Evolutionary conservation across 345 rosid species (phyloP).

Genomic region (Arabidopsis suecica): DNA sequence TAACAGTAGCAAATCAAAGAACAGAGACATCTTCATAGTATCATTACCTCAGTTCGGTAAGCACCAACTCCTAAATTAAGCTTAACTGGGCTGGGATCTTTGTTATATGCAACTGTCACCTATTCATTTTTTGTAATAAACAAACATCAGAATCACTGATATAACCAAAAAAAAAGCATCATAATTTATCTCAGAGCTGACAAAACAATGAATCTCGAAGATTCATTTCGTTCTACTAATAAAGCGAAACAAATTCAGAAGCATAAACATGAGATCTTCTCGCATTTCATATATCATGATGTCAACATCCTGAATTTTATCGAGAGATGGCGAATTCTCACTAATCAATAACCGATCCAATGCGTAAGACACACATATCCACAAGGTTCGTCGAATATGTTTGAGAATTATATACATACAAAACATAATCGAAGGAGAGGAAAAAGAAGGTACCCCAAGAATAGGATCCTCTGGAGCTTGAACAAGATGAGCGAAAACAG

Average conservation of each 20-base stretch:
- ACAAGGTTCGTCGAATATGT: neutral
- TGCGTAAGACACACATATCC: neutral
- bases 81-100: slow-evolving; percentile 89
- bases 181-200: neutral
- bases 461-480: slow-evolving; percentile 93
- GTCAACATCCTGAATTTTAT: neutral
- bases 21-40: slow-evolving; percentile 3
- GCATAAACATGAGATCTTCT: neutral
- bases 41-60: slow-evolving; percentile 84
- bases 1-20: neutral
- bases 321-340: neutral
- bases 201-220: neutral
- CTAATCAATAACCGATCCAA: slow-evolving; percentile 10
- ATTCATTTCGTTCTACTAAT: neutral
- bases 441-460: slow-evolving; percentile 63
- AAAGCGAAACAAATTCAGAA: neutral
- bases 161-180: neutral
- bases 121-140: slow-evolving; percentile 16
- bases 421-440: slow-evolving; percentile 4
- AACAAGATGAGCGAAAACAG: slow-evolving; percentile 77
- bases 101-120: slow-evolving; percentile 96
- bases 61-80: slow-evolving; percentile 96
- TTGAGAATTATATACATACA: neutral
- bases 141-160: neutral
- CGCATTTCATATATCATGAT: slow-evolving; percentile 1